A percentile compares a stretch with the other conserved stretches of the same genome.
phyloP scores from a whole-genome alignment of 2,329 filamentous ascomycete species.

The Coniochaeta prunicola region DNA sequence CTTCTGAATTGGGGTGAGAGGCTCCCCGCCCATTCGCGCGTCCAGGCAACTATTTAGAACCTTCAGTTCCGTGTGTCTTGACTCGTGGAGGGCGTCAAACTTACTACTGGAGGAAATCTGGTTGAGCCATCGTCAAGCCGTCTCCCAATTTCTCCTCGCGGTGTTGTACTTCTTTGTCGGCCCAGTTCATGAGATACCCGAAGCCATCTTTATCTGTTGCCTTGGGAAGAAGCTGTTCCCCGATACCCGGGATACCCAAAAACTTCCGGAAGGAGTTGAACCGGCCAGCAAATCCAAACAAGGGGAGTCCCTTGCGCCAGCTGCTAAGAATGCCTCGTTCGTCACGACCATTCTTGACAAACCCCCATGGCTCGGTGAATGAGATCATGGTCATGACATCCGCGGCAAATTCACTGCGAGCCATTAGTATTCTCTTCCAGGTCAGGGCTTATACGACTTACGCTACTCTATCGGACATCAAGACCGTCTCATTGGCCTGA shows the following conservation, averaged over 20 bases:
- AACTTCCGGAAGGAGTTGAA: constrained; percentile 18
- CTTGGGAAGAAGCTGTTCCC: constrained; percentile 20
- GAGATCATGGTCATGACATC: constrained; percentile 32
- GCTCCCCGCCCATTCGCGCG: constrained; percentile 12
- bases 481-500: constrained; percentile 14
- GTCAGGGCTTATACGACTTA: no score
- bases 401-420: constrained; percentile 24
- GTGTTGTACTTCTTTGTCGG: constrained; percentile 21
- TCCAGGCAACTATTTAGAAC: constrained; percentile 17
- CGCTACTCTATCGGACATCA: constrained; percentile 27
- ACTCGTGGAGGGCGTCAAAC: constrained; percentile 10
- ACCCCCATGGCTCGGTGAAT: constrained; percentile 28
- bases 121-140: constrained; percentile 10
- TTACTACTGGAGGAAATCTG: constrained; percentile 25
- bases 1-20: constrained; percentile 22
- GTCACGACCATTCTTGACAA: constrained; percentile 28
- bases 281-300: no score
- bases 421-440: neutral
- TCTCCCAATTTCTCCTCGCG: constrained; percentile 15
- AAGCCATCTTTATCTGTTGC: constrained; percentile 21
- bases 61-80: no score
- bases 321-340: constrained; percentile 25
- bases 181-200: constrained; percentile 28
- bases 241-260: constrained; percentile 14
- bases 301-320: constrained; percentile 25